phyloP scores from a whole-genome alignment of 2,329 filamentous ascomycete species.

The Aspergillus novofumigatus region DNA sequence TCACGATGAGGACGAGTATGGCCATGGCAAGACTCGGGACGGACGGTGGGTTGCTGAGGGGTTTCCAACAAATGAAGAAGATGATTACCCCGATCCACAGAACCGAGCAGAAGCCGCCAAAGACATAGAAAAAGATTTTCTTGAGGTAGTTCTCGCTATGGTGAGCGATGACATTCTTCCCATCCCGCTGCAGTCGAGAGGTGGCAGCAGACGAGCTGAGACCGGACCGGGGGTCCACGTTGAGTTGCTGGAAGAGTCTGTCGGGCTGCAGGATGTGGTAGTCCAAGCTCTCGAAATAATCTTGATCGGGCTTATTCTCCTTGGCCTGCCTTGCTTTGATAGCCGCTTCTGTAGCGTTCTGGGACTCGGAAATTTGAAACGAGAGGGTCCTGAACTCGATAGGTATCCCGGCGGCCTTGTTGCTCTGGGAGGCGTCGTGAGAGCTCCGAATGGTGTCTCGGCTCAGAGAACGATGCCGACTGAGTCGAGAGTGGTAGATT shows the following conservation, averaged over 20 bases:
- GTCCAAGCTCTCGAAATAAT: slow-evolving; percentile 59
- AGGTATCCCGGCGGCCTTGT: slow-evolving; percentile 23
- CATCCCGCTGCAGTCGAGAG: slow-evolving; percentile 57
- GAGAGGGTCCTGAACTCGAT: slow-evolving; percentile 39
- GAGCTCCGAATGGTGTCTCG: slow-evolving; percentile 18
- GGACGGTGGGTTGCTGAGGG: slow-evolving; percentile 66
- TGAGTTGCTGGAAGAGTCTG: slow-evolving; percentile 58
- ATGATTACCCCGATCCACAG: slow-evolving; percentile 66
- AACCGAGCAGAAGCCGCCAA: slow-evolving; percentile 74
- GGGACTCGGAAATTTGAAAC: slow-evolving; percentile 37
- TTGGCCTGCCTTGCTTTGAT: slow-evolving; percentile 13
- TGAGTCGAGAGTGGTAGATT: slow-evolving; percentile 14
- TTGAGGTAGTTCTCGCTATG: slow-evolving; percentile 59
- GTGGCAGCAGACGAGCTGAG: slow-evolving; percentile 57
- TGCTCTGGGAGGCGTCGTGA: slow-evolving; percentile 9
- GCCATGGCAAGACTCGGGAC: slow-evolving; percentile 67
- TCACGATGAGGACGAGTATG: slow-evolving; percentile 70
- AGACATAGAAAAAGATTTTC: slow-evolving; percentile 66
- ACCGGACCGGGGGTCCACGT: slow-evolving; percentile 54
- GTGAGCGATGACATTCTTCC: slow-evolving; percentile 63
- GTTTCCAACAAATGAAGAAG: slow-evolving; percentile 74
- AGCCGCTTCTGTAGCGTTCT: slow-evolving; percentile 26
- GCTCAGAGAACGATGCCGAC: slow-evolving; percentile 17
- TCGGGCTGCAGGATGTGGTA: slow-evolving; percentile 61
- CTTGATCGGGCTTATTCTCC: slow-evolving; percentile 33